Evolutionary conservation across 192 early-diverging fungal genomes (phyloP).

Genomic region (Coemansia sp.): DNA sequence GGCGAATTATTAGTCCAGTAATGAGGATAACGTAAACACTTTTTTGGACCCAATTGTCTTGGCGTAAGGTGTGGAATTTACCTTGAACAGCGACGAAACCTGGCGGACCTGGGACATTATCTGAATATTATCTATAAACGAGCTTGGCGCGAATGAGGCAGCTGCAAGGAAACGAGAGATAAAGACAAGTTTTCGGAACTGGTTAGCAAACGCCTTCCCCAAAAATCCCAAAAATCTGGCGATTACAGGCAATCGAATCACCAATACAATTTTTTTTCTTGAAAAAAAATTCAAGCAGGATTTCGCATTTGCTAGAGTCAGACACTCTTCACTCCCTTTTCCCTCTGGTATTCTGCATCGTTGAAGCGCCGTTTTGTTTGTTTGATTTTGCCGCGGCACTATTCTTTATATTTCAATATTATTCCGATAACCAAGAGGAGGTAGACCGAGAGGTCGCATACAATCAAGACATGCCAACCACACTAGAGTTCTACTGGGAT

Average conservation of each 20-base stretch:
- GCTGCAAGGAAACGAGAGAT: neutral
- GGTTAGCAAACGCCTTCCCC: neutral
- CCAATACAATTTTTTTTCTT: conserved; percentile 2
- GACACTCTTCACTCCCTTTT: conserved; percentile 5
- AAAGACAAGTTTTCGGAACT: conserved; percentile 6
- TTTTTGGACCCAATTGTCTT: neutral
- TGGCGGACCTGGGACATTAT: conserved; percentile 35
- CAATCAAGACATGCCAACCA: conserved; percentile 30
- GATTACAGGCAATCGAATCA: conserved; percentile 5
- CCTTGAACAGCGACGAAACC: conserved; percentile 58
- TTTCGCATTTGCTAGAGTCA: neutral
- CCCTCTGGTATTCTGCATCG: neutral
- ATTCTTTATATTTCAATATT: neutral
- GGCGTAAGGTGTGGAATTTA: conserved; percentile 5
- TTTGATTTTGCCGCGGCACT: neutral
- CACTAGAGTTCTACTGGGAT: conserved; percentile 73
- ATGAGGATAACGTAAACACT: conserved; percentile 1
- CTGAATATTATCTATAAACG: neutral
- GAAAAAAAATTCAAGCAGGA: neutral
- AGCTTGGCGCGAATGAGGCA: neutral
- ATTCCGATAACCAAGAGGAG: neutral
- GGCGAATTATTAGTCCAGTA: neutral
- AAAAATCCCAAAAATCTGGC: neutral
- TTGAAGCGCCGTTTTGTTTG: neutral
- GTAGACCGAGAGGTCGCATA: neutral